Base-by-base conservation (phyloP, 148 eudicot species). In the Persicaria tinctoria region DNA sequence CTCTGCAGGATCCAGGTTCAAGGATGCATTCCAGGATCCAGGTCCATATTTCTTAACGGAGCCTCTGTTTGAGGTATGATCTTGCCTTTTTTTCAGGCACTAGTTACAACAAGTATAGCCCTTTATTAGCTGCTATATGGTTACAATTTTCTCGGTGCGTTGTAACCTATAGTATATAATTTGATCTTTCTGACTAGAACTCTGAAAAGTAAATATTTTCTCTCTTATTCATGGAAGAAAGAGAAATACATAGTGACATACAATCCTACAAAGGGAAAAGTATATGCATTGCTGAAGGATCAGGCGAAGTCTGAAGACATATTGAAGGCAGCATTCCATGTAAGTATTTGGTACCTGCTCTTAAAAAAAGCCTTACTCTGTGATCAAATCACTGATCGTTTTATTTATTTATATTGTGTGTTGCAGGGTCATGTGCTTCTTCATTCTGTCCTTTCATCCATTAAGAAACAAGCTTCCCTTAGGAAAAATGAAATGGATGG, bases 251-350 rank as follows among this genome's bases (percentile, higher is more conserved):
- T 95, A 14, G 89, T 95, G 47, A 83, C 97, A 16, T 95, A 90
- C 81, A 92, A 95, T 88, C 89, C 94, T 81, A 78, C 81, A 2
- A 95, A 92, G 85, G 89, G 89, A 38, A 87, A 92, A 78, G 86
- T 95, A 38, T 95, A 87, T 87, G 98, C 97, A 68, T 83, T 95
- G 84, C 86, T 92, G 50, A 95, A 95, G 88, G 93, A 90, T 84
- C 89, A 92, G 82, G 97, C 98, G 38, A 87, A 92, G 81, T 77
- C 98, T 49, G 97, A 95, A 82, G 98, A 95, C 80, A 89, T 94
- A 74, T 77, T 95, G 84, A 95, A 92, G 83, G 98, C 98, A 46
- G 92, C 98, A 81, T 95, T 89, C 68, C 98, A 95, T 85, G 97
- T 95, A 79, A 85, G 93, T 82, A 76, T 66, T 38, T 66, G 18